Evolutionary conservation across 495 filamentous ascomycete genomes (phyloP).

Genomic region (Glonium stellatum): DNA sequence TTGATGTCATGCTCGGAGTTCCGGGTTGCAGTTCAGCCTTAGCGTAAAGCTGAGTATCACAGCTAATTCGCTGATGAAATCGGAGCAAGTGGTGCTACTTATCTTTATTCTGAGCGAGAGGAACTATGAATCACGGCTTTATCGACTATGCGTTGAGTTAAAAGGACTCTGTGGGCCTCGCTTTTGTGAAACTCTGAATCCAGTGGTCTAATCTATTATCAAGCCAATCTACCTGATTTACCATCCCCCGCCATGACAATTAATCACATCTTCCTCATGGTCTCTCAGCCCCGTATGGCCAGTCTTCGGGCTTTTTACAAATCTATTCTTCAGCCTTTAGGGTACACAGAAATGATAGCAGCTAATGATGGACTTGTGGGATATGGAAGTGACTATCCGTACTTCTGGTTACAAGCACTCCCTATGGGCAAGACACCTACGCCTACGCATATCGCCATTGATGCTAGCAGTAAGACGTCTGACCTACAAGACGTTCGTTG

Average conservation of each 20-base stretch:
- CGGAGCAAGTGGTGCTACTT: no score
- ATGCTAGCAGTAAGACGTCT: slow-evolving; percentile 20
- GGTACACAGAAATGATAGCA: slow-evolving; percentile 27
- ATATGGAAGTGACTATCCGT: slow-evolving; percentile 29
- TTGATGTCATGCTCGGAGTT: neutral
- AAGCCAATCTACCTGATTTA: neutral
- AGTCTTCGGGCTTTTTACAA: slow-evolving; percentile 26
- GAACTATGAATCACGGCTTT: no score
- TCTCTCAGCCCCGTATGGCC: slow-evolving; percentile 13
- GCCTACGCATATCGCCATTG: slow-evolving; percentile 16
- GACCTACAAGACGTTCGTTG: neutral
- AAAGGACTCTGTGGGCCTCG: no score
- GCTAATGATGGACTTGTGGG: slow-evolving; percentile 18
- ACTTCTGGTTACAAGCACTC: slow-evolving; percentile 27
- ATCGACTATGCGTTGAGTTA: no score
- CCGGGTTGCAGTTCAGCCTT: neutral
- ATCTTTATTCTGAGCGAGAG: no score
- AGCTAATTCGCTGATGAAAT: neutral
- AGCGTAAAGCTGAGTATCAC: no score
- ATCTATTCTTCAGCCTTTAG: slow-evolving; percentile 20
- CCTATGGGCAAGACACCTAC: slow-evolving; percentile 16
- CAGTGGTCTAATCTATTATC: neutral
- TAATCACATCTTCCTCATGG: slow-evolving; percentile 30
- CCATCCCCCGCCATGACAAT: slow-evolving; percentile 25
- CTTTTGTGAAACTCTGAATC: neutral